Evolutionary conservation across 495 filamentous ascomycete species (phyloP), one percentile per base, ranked within the genome.

Genomic region (Parmelia sp.): DNA sequence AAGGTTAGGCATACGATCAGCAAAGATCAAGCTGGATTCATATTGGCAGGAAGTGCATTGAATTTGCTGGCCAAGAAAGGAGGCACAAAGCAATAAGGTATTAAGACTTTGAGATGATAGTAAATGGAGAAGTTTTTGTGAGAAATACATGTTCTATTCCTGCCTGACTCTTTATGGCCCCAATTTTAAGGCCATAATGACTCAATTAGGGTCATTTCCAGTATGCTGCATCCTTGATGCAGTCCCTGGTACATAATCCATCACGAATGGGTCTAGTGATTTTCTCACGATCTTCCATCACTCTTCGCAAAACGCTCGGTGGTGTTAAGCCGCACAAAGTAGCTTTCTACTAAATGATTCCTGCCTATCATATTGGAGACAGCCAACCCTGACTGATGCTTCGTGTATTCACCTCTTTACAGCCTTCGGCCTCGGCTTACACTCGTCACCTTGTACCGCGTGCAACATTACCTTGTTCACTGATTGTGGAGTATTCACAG

Each of bases 41-140:
- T 98, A 51, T 77, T 98, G 14, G 94, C 94, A 4, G 94, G 94
- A 11, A 96, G 91, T 76, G 94, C 94, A 58, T 75, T 98, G 78
- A 98, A 98, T 79, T 66, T 95, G 72, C 75, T 97, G 70, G 84
- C 88, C 84, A 85, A 81, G 76, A 56, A 49, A 59, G 66, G 33
- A 60, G 61, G 51, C n/a, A 62, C 9, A 31, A 55, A 55, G 17
- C 1, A 53, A 9, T 31, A 53, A 31, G 49, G 11, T 33, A 33
- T 33, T 27, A 33, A 33, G 21, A 5, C 29, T 33, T n/a, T 9
- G 27, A 55, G 15, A 55, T n/a, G 5, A 21, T 31, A 21, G 29
- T 9, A 55, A 21, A 2, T 0, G 27, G n/a, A n/a, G n/a, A n/a
- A n/a, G 21, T 55, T 17, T n/a, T 33, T 1, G 4, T 21, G 17